Conservation (phyloP, 1,284 basidiomycete species). For the Rhodotorula sp. region DNA sequence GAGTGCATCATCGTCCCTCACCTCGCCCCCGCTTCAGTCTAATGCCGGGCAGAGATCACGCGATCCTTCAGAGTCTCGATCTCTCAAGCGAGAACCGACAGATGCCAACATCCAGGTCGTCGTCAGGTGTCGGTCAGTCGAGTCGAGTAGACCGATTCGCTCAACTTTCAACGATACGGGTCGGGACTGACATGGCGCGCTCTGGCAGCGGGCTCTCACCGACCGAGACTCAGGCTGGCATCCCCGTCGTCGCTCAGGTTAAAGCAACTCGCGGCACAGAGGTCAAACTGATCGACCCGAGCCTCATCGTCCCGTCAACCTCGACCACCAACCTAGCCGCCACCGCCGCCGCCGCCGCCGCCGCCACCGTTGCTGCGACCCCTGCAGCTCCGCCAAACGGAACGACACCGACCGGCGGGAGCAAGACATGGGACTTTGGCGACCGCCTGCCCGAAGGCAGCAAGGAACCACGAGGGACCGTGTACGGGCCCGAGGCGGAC, state of each 20-base stretch:
- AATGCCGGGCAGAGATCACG: not conserved
- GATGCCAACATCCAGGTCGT: constrained; percentile 80
- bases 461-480: constrained; percentile 51
- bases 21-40: not conserved
- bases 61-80: not conserved
- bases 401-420: constrained; percentile 51
- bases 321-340: constrained; percentile 54
- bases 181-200: not conserved
- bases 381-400: constrained; percentile 45
- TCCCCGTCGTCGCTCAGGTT: constrained; percentile 70
- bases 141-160: constrained; percentile 2
- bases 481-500: constrained; percentile 96
- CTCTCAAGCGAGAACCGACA: not conserved
- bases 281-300: constrained; percentile 31
- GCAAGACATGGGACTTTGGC: constrained; percentile 77
- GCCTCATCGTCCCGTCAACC: constrained; percentile 28
- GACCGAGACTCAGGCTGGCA: constrained; percentile 70
- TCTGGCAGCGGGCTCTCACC: constrained; percentile 63
- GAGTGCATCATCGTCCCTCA: not conserved
- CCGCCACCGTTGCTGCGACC: not conserved
- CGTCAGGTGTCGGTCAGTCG: constrained; percentile 69
- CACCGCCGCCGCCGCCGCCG: too few species aligned
- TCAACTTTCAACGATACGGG: not conserved
- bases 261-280: constrained; percentile 24
- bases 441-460: constrained; percentile 54